Evolutionary conservation across 2,329 filamentous ascomycete genomes (phyloP).

Genomic region (Fusarium sp.): DNA sequence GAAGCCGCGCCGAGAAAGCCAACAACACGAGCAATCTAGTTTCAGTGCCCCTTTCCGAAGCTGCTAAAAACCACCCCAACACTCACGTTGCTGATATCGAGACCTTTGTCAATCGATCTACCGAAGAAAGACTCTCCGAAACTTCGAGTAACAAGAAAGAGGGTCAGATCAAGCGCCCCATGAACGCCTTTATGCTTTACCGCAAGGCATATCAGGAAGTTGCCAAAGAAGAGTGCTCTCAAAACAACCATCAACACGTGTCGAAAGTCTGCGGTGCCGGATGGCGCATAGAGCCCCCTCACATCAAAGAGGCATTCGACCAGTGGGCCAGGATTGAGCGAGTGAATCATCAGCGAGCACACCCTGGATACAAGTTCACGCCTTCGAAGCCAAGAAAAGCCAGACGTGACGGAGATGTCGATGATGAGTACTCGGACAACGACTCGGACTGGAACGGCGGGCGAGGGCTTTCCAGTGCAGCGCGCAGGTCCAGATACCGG

Average conservation of each 20-base stretch:
- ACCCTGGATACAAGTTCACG: constrained; percentile 94
- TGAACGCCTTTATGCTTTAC: constrained; percentile 99
- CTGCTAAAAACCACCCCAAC: constrained; percentile 71
- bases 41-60: constrained; percentile 74
- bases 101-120: constrained; percentile 78
- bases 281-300: constrained; percentile 84
- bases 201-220: constrained; percentile 91
- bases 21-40: constrained; percentile 57
- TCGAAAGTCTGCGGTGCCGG: constrained; percentile 88
- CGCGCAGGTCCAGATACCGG: constrained; percentile 22
- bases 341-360: constrained; percentile 84
- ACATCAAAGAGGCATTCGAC: constrained; percentile 80
- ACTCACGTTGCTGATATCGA: constrained; percentile 82
- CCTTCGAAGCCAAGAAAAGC: constrained; percentile 74
- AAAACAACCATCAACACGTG: constrained; percentile 94
- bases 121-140: constrained; percentile 74
- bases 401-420: constrained; percentile 51
- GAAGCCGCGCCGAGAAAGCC: constrained; percentile 49
- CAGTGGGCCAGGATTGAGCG: constrained; percentile 83
- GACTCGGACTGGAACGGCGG: constrained; percentile 41
- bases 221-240: constrained; percentile 81
- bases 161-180: constrained; percentile 87
- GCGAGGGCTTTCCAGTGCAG: constrained; percentile 5
- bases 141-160: constrained; percentile 72
- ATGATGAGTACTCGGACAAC: constrained; percentile 34